Evolutionary conservation across 2,329 filamentous ascomycete genomes (phyloP), one percentile per base, ranked within the genome.

Genomic region (Penicillium janthinellum): DNA sequence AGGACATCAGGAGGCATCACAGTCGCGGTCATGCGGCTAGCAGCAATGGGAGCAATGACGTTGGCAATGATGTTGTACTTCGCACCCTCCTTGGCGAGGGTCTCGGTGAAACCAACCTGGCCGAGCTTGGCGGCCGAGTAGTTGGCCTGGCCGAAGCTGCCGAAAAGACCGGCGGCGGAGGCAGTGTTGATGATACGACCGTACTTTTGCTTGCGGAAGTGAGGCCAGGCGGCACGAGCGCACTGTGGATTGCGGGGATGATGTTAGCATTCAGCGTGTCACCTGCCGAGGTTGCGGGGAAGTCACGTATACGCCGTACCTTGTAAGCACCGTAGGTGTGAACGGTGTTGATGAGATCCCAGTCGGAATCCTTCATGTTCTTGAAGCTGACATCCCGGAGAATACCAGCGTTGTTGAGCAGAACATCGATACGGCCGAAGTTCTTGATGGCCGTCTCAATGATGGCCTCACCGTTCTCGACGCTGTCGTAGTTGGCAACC

Each of bases 121-220:
- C 91, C 90, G 65, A 98, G 85, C 83, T 98, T 99, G 73, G 95
- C 95, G 62, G 95, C 93, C 15, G 94, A 96, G 81, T 99, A 99
- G 81, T 97, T 98, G 76, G 88, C 87, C 82, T 98, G 94, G 67
- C 94, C 95, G 73, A 97, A 98, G 81, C 87, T 95, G 72, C 95
- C 95, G 76, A 96, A 98, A 56, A 99, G 84, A 71, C 95, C 95
- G 63, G 95, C 93, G 58, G 92, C 92, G n/a, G 94, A 98, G 39
- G 94, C 88, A 25, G 95, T 98, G 84, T 96, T 98, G 81, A 99
- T 96, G 68, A 99, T 84, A 71, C 95, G 88, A 64, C 95, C 95
- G 77, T 91, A 99, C 86, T 97, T 98, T 81, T 99, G 95, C 83
- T 98, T 98, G 74, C 94, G 87, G 86, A 99, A 98, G 79, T 98